Evolutionary conservation across 2,329 filamentous ascomycete species (phyloP).

Genomic region (Neodidymelliopsis sp.): DNA sequence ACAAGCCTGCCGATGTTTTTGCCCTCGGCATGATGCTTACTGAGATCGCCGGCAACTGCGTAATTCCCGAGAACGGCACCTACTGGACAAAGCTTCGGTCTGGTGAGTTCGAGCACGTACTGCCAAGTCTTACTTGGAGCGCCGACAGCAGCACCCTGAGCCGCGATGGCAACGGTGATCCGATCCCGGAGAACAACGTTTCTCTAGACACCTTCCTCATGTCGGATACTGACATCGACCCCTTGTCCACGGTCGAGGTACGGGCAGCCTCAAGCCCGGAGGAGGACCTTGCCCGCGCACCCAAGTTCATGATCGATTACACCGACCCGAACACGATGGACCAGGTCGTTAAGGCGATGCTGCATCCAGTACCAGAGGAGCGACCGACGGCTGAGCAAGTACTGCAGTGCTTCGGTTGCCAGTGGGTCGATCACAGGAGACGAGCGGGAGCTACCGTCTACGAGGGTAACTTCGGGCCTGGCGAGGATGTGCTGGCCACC

Average conservation of each 20-base stretch:
- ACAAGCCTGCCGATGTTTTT: constrained; percentile 93
- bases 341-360: constrained; percentile 86
- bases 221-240: constrained; percentile 49
- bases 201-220: constrained; percentile 39
- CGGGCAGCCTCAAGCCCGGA: constrained; percentile 36
- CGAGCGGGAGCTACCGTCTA: constrained; percentile 92
- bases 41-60: constrained; percentile 92
- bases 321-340: constrained; percentile 79
- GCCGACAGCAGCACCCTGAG: constrained; percentile 69
- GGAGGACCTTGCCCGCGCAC: constrained; percentile 71
- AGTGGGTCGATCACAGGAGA: constrained; percentile 79
- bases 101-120: constrained; percentile 81
- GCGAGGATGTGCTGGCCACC: constrained; percentile 63
- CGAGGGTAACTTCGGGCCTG: constrained; percentile 93
- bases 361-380: constrained; percentile 73
- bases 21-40: constrained; percentile 93
- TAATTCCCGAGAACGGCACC: constrained; percentile 89
- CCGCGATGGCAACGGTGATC: constrained; percentile 69
- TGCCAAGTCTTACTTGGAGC: constrained; percentile 87
- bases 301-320: constrained; percentile 86
- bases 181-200: constrained; percentile 32
- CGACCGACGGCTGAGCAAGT: constrained; percentile 80
- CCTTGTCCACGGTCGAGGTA: constrained; percentile 48
- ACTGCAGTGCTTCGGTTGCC: constrained; percentile 74
- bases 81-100: constrained; percentile 90